Evolutionary conservation across 805 yeast genomes (phyloP), one percentile per base, ranked within the genome.

Genomic region (Starmerella gropengiesseri): DNA sequence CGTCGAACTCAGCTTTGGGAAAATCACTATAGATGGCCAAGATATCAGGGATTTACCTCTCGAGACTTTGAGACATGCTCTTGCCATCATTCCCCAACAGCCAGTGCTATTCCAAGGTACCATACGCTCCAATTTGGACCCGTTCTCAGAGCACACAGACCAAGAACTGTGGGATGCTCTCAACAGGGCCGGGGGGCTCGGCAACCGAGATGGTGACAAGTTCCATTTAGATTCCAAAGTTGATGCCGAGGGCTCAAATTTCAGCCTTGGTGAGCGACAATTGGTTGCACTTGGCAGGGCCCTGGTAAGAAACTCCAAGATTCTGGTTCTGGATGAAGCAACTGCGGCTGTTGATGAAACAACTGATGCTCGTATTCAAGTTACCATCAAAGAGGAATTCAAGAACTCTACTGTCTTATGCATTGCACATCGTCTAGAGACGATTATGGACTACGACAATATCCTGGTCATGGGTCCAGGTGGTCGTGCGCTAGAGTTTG

Each of bases 1-100:
- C 21, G 63, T 69, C 32, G 93, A 82, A 55, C 60, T 77, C 30
- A 60, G 62, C 16, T 56, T 62, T 8, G 81, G 81, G 5, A 45
- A 49, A 16, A 73, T 83, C 37, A 44, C 51, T 3, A 77, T 83
- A 54, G 94, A 84, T 61, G 89, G 76, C 6, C 56, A 77, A 23
- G 75, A 81, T 55, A 78, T 78, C 41, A 59, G 74, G 2, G 61
- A 64, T 11, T 55, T 83, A 43, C 93, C 93, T 0, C 66, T 83
- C 36, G 64, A 63, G 44, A 77, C 76, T 46, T 66, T 84, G 55
- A 67, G 94, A 51, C 71, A 81, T n/a, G 71, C 71, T 45, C 66
- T 83, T 28, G 71, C 86, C 1, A 83, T 84, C 47, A 83, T 84
- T 56, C 94, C 94, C 3, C 94, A 84, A 60, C 93, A 82, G 53